Percentiles rank a stretch among this genome's conserved stretches.
Conservation (phyloP, 2,329 filamentous ascomycete species). For the Daldinia eschscholtzii region DNA sequence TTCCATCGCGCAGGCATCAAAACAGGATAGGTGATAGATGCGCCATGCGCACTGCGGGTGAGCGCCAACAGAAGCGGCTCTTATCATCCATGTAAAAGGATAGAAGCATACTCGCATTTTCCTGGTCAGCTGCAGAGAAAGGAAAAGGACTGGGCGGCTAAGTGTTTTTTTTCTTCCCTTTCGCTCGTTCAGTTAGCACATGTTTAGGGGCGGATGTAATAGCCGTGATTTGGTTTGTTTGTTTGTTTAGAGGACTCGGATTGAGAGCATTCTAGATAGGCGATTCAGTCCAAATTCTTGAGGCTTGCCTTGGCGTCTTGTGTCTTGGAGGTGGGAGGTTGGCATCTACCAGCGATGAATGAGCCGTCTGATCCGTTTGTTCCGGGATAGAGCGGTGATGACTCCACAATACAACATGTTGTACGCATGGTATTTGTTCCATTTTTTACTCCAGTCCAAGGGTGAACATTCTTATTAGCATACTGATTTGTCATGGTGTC, state of each 20-base stretch:
- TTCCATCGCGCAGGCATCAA: conserved; percentile 50
- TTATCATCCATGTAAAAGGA: conserved; percentile 46
- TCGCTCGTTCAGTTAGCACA: conserved; percentile 36
- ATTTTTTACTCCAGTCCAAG: conserved; percentile 1
- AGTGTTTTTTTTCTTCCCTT: conserved; percentile 20
- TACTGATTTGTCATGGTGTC: background rate
- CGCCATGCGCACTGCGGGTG: conserved; percentile 48
- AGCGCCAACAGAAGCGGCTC: conserved; percentile 42
- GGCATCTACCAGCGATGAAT: conserved; percentile 27
- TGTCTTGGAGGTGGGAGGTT: conserved; percentile 16
- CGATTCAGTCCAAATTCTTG: conserved; percentile 24
- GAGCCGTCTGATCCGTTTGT: conserved; percentile 16
- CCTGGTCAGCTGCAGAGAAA: conserved; percentile 40
- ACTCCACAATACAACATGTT: conserved; percentile 31
- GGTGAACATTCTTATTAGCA: conserved; percentile 5
- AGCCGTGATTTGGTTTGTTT: conserved; percentile 24
- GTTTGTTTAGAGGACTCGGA: conserved; percentile 29
- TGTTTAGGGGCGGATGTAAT: conserved; percentile 30
- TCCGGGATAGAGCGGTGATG: conserved; percentile 24
- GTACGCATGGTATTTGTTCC: conserved; percentile 5
- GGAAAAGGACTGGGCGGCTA: conserved; percentile 37
- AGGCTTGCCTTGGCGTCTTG: conserved; percentile 21
- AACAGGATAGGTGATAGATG: conserved; percentile 49
- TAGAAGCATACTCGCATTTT: conserved; percentile 48
- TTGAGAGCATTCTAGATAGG: conserved; percentile 34